phyloP scores from a whole-genome alignment of 2,329 filamentous ascomycete genomes.

The Aspergillus hortae region DNA sequence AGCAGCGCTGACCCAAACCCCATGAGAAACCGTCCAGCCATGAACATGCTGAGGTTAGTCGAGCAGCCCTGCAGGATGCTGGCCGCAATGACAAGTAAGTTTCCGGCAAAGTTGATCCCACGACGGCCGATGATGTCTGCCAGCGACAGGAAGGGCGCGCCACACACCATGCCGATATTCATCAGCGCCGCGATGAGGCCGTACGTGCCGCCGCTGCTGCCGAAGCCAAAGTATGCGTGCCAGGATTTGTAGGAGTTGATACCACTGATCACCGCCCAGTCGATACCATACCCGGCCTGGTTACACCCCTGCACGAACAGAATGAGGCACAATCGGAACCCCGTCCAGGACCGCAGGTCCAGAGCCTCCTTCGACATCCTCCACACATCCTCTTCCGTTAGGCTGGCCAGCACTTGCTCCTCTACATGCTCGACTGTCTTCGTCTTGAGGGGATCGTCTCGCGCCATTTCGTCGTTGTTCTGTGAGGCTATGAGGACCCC shows the following conservation, averaged over 20 bases:
- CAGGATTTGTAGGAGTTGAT: conserved; percentile 44
- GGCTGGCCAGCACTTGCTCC: conserved; percentile 43
- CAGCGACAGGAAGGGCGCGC: conserved; percentile 49
- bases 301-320: conserved; percentile 49
- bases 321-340: conserved; percentile 40
- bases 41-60: conserved; percentile 29
- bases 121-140: conserved; percentile 52
- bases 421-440: conserved; percentile 33
- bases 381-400: conserved; percentile 47
- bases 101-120: conserved; percentile 48
- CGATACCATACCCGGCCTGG: conserved; percentile 47
- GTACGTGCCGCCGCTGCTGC: conserved; percentile 36
- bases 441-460: neutral
- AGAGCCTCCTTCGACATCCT: conserved; percentile 42
- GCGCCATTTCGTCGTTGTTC: neutral
- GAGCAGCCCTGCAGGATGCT: conserved; percentile 38
- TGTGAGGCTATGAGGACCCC: neutral
- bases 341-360: conserved; percentile 39
- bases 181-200: conserved; percentile 48
- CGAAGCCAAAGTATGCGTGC: conserved; percentile 46
- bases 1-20: conserved; percentile 36
- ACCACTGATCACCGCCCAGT: conserved; percentile 49
- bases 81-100: conserved; percentile 44
- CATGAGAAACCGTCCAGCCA: conserved; percentile 38
- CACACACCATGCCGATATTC: conserved; percentile 46